Conservation (phyloP, 23 red algal species). For the Agarophyton chilense region DNA sequence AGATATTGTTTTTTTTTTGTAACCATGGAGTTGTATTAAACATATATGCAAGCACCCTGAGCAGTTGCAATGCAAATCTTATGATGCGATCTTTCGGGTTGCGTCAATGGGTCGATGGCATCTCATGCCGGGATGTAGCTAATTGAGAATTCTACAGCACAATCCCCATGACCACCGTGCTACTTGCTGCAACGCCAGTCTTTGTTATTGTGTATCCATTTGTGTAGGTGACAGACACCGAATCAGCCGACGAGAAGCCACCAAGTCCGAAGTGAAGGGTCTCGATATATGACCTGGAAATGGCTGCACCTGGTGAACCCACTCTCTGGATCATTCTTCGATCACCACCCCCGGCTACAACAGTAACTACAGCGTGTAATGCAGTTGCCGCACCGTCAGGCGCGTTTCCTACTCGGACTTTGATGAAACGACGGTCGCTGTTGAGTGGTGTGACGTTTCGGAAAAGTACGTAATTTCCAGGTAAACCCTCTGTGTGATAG, state of each 20-base stretch:
- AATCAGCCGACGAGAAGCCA: neutral
- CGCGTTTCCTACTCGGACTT: slow-evolving; percentile 51
- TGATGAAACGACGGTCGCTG: slow-evolving; percentile 6
- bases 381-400: slow-evolving; percentile 51
- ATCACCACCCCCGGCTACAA: neutral
- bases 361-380: slow-evolving; percentile 44
- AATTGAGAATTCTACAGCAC: too few relatives aligned
- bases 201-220: neutral
- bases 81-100: too few relatives aligned
- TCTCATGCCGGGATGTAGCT: too few relatives aligned
- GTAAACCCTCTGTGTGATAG: neutral
- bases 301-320: slow-evolving; percentile 38
- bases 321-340: slow-evolving; percentile 49
- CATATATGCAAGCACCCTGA: too few relatives aligned
- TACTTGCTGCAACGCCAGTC: neutral
- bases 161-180: neutral
- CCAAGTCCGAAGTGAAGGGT: slow-evolving; percentile 72
- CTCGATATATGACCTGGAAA: slow-evolving; percentile 48
- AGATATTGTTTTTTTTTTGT: neutral
- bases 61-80: too few relatives aligned
- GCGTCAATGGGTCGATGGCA: too few relatives aligned
- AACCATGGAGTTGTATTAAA: too few relatives aligned
- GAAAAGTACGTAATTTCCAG: slow-evolving; percentile 32
- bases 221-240: slow-evolving; percentile 1
- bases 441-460: slow-evolving; percentile 7